These are phyloP conservation scores for Dichomitus squalens DNA, from an alignment of 1,284 basidiomycete species.

Conservation along the genomic window DNA sequence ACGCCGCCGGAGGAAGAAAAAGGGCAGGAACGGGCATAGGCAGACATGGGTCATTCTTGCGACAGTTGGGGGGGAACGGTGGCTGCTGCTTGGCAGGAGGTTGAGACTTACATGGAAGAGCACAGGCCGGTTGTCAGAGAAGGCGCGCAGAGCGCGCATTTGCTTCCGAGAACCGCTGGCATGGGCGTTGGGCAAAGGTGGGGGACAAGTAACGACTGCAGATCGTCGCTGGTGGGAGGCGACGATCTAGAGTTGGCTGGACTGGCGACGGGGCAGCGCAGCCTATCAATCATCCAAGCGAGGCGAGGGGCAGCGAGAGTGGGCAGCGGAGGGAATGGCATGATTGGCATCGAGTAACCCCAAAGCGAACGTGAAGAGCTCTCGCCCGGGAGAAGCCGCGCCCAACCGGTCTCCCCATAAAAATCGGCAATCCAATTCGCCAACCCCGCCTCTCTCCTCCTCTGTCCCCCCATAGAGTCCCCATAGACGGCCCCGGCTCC, in stretches of 20 bases:
- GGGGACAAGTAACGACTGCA: no score
- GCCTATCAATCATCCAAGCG: no score
- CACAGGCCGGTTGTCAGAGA: no score
- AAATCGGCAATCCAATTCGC: slow-evolving; percentile 13
- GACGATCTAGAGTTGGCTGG: neutral
- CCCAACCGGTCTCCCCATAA: slow-evolving; percentile 22
- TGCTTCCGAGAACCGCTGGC: no score
- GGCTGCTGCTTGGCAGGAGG: neutral
- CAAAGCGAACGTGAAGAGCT: slow-evolving; percentile 11
- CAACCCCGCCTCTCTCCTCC: slow-evolving; percentile 15
- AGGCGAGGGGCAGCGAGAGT: no score
- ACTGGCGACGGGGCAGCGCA: no score
- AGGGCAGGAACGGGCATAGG: neutral
- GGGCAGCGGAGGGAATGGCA: neutral
- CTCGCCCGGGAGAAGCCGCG: slow-evolving; percentile 18
- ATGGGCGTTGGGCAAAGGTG: no score
- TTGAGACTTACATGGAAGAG: neutral
- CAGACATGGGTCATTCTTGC: neutral
- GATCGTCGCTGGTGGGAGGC: neutral
- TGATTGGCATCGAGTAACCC: slow-evolving; percentile 4
- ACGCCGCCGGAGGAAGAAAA: neutral
- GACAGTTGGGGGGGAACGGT: neutral
- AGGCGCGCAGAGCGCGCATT: no score
- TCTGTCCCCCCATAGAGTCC: slow-evolving; percentile 17
- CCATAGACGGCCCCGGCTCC: slow-evolving; percentile 22